phyloP scores from a whole-genome alignment of 139 green algal genomes.

The Chlorella sp. region DNA sequence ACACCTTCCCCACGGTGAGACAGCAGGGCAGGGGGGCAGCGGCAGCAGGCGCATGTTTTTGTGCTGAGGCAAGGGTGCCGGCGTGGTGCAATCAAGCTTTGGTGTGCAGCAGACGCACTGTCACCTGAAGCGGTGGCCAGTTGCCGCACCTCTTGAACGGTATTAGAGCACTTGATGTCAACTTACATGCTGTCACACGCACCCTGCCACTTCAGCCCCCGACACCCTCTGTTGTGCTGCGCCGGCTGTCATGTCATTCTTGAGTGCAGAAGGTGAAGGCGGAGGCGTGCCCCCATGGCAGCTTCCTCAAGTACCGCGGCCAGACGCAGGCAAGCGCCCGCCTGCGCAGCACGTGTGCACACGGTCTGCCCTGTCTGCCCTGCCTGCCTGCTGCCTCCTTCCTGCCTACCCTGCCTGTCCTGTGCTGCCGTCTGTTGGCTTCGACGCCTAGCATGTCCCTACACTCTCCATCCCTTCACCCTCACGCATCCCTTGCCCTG shows the following conservation, averaged over 20 bases:
- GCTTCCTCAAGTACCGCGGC: slow-evolving; percentile 44
- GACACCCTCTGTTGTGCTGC: background rate
- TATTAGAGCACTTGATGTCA: too few relatives aligned
- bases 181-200: too few relatives aligned
- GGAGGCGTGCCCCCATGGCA: background rate
- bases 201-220: too few relatives aligned
- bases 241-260: too few relatives aligned
- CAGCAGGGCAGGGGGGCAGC: background rate
- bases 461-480: too few relatives aligned
- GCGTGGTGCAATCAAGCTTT: background rate
- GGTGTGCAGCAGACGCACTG: background rate
- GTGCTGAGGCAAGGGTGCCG: background rate
- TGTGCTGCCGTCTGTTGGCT: too few relatives aligned
- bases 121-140: too few relatives aligned
- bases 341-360: background rate
- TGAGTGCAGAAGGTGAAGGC: background rate
- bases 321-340: slow-evolving; percentile 55
- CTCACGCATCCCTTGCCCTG: too few relatives aligned
- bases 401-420: too few relatives aligned
- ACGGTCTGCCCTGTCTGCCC: background rate
- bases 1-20: slow-evolving; percentile 57
- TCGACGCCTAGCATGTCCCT: too few relatives aligned
- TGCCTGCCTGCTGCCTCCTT: background rate
- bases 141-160: too few relatives aligned
- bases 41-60: background rate